Evolutionary conservation across 2,329 filamentous ascomycete genomes (phyloP).

Genomic region (Arthrocladium fulminans): DNA sequence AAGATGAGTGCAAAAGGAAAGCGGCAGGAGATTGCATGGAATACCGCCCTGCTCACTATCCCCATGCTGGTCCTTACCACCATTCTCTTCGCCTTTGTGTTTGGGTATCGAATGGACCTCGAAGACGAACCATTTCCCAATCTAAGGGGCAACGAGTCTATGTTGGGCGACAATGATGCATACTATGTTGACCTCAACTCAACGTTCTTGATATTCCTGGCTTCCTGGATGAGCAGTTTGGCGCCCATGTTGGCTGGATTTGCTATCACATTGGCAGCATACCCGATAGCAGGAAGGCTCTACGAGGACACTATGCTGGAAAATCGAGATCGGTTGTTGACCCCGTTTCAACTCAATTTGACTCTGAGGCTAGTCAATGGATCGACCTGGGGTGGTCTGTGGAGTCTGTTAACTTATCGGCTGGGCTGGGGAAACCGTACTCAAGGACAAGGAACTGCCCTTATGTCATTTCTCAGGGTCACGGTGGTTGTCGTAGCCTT

Average conservation of each 20-base stretch:
- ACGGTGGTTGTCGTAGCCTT: not conserved
- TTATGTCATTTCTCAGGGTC: constrained; percentile 2
- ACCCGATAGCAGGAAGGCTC: constrained; percentile 17
- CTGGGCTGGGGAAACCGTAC: constrained; percentile 14
- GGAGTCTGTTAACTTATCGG: constrained; percentile 16
- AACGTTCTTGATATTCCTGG: constrained; percentile 19
- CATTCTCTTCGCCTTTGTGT: constrained; percentile 10
- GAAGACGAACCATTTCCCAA: not conserved
- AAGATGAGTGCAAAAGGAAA: not conserved
- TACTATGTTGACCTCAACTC: constrained; percentile 21
- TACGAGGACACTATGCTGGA: constrained; percentile 3
- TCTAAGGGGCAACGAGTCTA: not conserved
- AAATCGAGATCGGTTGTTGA: constrained; percentile 5
- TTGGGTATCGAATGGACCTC: constrained; percentile 7
- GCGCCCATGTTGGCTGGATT: constrained; percentile 22
- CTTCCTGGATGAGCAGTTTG: constrained; percentile 23
- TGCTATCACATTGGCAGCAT: constrained; percentile 22
- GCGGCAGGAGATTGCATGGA: constrained; percentile 8
- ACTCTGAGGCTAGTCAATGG: constrained; percentile 17
- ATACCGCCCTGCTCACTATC: constrained; percentile 5
- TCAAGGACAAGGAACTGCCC: constrained; percentile 9
- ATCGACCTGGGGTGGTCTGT: constrained; percentile 12
- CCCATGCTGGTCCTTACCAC: constrained; percentile 11
- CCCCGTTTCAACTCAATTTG: constrained; percentile 19
- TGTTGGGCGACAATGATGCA: constrained; percentile 8